Base-by-base conservation (phyloP, 2,329 filamentous ascomycete species). In the Fusarium cicatricum region DNA sequence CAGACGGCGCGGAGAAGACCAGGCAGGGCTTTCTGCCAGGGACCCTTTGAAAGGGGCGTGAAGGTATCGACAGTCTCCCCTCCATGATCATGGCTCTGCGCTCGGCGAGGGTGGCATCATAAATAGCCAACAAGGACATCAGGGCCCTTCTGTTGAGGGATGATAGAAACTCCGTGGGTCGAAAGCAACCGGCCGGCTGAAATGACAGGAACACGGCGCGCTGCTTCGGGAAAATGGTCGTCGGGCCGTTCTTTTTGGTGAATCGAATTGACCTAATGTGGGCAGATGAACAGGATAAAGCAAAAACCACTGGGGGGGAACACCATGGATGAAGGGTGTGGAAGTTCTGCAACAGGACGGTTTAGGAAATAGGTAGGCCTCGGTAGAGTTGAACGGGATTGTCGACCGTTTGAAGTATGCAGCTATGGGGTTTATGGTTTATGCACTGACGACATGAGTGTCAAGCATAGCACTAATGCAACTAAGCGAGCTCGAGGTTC, bases 331-430 rank as follows among this genome's bases (percentile, higher is more conserved):
- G 51, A 58, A 66, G 64, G 60, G 64, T 67, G 64, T 49, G 47
- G 58, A 54, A 40, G 48, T 39, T 50, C 59, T 68, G 66, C 65
- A 67, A 40, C 57, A 54, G 37, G 66, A 68, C 62, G 39, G 7
- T 62, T 64, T 67, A 64, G 66, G 66, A 67, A 68, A 62, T 67
- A 55, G 64, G 29, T 49, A 42, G 38, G 15, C 37, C 37, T 39
- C 26, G 43, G 28, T 23, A 16, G 49, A 39, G 38, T 19, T 39
- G 39, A 16, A 12, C 5, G 19, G 21, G 21, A 23, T 29, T 26
- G 21, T 31, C 21, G 28, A 44, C 62, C 62, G 62, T 65, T 65
- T 60, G 62, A 65, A 47, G 49, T 34, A 53, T 62, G 43, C 31
- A 38, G 1, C 28, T 65, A 65, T 8, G 15, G 52, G 31, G 55